Base-by-base conservation (phyloP, 148 eudicot genomes). In the Arbutus unedo region DNA sequence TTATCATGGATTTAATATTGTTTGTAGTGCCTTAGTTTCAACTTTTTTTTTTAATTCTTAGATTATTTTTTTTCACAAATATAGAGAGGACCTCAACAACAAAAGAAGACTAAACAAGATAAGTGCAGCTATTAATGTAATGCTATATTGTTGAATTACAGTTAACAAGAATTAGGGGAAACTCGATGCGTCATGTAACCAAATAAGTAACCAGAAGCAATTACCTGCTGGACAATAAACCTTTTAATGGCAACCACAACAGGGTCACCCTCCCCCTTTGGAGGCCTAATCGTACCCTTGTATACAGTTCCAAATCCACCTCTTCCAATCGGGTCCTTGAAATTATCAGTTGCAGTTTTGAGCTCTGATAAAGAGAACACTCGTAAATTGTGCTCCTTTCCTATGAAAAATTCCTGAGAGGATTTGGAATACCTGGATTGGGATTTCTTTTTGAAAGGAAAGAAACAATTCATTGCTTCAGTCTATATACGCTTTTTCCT, bases 231-330 rank as follows among this genome's bases (percentile, higher is more conserved):
- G 25, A 92, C 90, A 81, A 88, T 89, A 64, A 91, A 91, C 81
- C 84, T 92, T 86, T 91, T 92, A 86, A 92, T 81, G 50, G 94
- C 94, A 86, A 92, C 94, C 78, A 82, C 87, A 72, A 23, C 67
- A 80, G 89, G 80, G 43, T 76, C 51, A 43, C 80, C 88, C 57
- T 68, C 48, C 0, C 82, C 89, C 82, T 84, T 86, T 11, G 47
- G 49, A 81, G 83, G 89, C 82, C 51, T 87, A 83, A 90, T 78
- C 21, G 84, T 82, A 47, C 89, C 94, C 80, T 89, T 92, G 82
- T 88, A 92, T 38, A 92, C 94, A 84, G 85, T 85, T 41, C 92
- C 91, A 89, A 87, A 90, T 14, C 92, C 93, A 78, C 93, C 94
- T 54, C 88, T 89, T 6, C 94, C 94, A 81, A 92, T 86, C 88